Evolutionary conservation across 2,329 filamentous ascomycete species (phyloP), one percentile per base, ranked within the genome.

Genomic region (Sporothrix mexicana): DNA sequence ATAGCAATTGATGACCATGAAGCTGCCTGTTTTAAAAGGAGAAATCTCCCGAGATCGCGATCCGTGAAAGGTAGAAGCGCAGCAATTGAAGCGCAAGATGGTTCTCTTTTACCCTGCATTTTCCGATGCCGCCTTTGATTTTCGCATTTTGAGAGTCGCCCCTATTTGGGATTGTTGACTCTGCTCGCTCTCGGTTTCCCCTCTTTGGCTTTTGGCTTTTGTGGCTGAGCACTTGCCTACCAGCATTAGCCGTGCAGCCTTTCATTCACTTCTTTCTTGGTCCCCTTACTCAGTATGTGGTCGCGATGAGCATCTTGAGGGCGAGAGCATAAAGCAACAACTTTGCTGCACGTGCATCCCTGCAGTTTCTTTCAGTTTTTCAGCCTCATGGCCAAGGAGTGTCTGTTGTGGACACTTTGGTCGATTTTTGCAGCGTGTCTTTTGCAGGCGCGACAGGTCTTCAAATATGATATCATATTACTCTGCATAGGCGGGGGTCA

Each of bases 401-500:
- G 57, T 4, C 15, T 20, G 15, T 20, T 17, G 57, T 36, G 8
- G 17, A 20, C 5, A 20, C n/a, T 61, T 20, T 15, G 3, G 23
- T 57, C 30, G 30, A 36, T 6, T 61, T 2, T n/a, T 1, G 17
- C 17, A 7, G 15, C 36, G 30, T n/a, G n/a, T 9, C 15, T n/a
- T n/a, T 36, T 15, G 25, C 6, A 10, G 57, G 30, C 57, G 30
- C 30, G 3, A 36, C 30, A 36, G 30, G 3, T 10, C 12, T n/a
- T 61, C 10, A 13, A 61, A 41, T 43, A 61, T 43, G 30, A 61
- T 61, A 41, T 61, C 57, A 41, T 61, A 17, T 41, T n/a, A 10
- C 6, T n/a, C 4, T 61, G 23, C n/a, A 20, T 57, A 53, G 51
- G 51, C 51, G 55, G 55, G 55, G 55, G 55, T 57, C 55, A 57